A percentile compares a stretch with the other conserved stretches of the same genome.
These are phyloP conservation scores for Kentomonas sorsogonicus DNA, from an alignment of 208 protist genomes.

Conservation along the genomic window DNA sequence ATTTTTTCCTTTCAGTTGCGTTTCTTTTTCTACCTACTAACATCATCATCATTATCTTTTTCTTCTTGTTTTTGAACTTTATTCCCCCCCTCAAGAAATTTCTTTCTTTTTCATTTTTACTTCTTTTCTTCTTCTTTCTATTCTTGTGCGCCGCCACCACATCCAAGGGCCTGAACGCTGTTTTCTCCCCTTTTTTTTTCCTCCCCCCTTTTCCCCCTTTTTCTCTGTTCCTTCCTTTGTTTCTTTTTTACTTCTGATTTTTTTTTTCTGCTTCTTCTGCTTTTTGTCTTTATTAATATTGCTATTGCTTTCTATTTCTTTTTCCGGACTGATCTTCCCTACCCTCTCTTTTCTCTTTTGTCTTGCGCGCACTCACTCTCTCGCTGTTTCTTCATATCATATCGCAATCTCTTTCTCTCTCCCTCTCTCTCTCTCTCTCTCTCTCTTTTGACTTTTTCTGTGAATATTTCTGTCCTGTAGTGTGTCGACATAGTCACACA, in stretches of 20 bases:
- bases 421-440: background rate
- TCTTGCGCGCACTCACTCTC: too few species aligned
- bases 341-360: background rate
- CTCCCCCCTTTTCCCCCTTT: too few species aligned
- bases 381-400: background rate
- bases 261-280: background rate
- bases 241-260: constrained; percentile 3
- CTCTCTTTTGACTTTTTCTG: background rate
- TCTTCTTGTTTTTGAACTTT: constrained; percentile 5
- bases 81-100: background rate
- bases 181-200: too few species aligned
- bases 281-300: background rate
- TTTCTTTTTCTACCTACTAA: background rate
- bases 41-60: background rate
- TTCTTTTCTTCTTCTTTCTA: background rate
- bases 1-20: background rate
- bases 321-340: background rate
- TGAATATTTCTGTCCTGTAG: too few species aligned
- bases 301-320: background rate
- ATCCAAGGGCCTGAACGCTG: too few species aligned
- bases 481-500: too few species aligned
- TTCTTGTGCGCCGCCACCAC: too few species aligned
- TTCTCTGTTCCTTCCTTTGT: background rate
- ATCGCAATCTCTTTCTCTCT: background rate
- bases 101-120: background rate